These are phyloP conservation scores for Plasmodium coatneyi DNA, from an alignment of 169 alveolate genomes.

Conservation along the genomic window DNA sequence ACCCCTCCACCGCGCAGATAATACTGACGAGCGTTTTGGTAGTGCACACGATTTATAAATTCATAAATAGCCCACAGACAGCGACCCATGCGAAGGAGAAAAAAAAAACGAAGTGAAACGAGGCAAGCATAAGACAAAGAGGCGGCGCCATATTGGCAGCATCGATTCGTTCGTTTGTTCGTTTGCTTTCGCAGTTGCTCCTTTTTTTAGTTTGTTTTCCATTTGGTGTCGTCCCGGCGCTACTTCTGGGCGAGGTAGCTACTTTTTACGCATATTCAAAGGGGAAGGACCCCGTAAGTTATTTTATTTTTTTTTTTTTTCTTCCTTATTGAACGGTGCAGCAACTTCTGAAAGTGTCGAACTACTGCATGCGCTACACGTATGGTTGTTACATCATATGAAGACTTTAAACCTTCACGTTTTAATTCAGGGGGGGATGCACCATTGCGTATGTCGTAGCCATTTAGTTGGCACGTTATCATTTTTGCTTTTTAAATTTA, in stretches of 20 bases:
- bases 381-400: neutral
- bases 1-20: neutral
- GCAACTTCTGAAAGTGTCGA: neutral
- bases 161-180: neutral
- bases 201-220: neutral
- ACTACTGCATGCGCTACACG: neutral
- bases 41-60: neutral
- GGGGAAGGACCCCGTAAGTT: neutral
- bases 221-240: neutral
- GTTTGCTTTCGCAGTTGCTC: neutral
- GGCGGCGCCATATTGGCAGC: neutral
- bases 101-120: neutral
- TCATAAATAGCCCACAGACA: neutral
- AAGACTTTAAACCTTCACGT: neutral
- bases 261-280: neutral
- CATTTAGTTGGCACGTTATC: neutral
- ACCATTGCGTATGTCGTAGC: neutral
- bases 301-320: neutral
- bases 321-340: neutral
- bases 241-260: neutral
- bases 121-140: neutral
- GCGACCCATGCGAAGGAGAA: neutral
- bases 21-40: conserved; percentile 14
- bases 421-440: neutral
- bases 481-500: no score